Evolutionary conservation across 2,329 filamentous ascomycete species (phyloP).

Genomic region (Claviceps sp.): DNA sequence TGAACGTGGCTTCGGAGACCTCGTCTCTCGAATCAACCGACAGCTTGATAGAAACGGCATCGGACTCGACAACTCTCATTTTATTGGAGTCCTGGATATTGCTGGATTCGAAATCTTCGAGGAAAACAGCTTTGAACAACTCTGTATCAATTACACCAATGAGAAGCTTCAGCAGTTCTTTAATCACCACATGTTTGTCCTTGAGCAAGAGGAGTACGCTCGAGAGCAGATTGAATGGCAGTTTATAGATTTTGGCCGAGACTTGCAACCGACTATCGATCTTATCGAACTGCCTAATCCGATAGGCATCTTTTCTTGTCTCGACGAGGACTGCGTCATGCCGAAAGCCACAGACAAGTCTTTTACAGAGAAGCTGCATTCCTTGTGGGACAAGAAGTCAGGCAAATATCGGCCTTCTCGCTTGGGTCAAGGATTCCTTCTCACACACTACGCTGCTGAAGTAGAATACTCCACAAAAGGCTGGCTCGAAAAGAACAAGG

Average conservation of each 20-base stretch:
- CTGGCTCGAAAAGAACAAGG: conserved; percentile 99
- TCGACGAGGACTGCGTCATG: conserved; percentile 98
- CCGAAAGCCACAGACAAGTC: conserved; percentile 94
- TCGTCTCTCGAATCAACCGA: conserved; percentile 81
- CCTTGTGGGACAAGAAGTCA: conserved; percentile 91
- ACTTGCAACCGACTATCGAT: conserved; percentile 94
- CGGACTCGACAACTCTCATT: conserved; percentile 77
- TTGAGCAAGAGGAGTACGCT: conserved; percentile 97
- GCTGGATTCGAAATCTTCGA: conserved; percentile 99
- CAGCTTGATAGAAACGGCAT: conserved; percentile 80
- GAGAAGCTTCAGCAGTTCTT: conserved; percentile 99
- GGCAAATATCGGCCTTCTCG: conserved; percentile 83
- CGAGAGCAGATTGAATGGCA: conserved; percentile 98
- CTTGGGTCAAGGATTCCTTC: conserved; percentile 80
- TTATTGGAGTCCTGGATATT: conserved; percentile 97
- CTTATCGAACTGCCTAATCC: conserved; percentile 92
- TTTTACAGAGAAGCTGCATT: conserved; percentile 96
- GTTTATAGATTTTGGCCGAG: conserved; percentile 96
- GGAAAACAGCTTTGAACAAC: conserved; percentile 93
- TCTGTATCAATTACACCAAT: conserved; percentile 99
- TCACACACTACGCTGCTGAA: conserved; percentile 95
- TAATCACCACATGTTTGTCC: conserved; percentile 99
- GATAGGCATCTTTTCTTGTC: conserved; percentile 95
- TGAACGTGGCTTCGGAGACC: conserved; percentile 84
- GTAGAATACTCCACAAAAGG: conserved; percentile 92